Evolutionary conservation across 2,329 filamentous ascomycete genomes (phyloP), one percentile per base, ranked within the genome.

Genomic region (Fusarium denticulatum): DNA sequence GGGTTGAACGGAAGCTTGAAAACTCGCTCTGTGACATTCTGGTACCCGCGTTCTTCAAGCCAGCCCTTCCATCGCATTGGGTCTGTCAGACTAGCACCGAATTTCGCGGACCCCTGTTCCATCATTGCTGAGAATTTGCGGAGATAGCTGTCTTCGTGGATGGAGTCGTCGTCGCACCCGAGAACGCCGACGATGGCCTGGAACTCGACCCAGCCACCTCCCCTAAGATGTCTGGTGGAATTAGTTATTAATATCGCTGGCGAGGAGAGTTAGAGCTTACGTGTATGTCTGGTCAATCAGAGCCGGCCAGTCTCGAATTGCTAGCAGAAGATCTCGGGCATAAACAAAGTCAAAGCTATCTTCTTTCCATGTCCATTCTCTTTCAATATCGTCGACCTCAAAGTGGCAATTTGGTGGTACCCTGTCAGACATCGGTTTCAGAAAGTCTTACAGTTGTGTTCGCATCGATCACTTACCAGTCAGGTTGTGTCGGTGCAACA

Each of bases 31-130:
- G 79, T 78, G 0, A 90, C 83, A 65, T 88, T 82, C 45, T 81
- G 78, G 71, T 89, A 90, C 2, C 88, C 88, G 1, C 85, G 86
- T 6, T 85, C 84, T n/a, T 81, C 78, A 56, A 89, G 79, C 68
- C 83, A 82, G 20, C 60, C 60, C 47, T 76, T 79, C 74, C 77
- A 81, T 32, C 72, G 69, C 55, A 75, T 71, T 0, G 79, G 78
- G 6, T 76, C 77, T 26, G 70, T 77, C 24, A 81, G 69, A 6
- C 78, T 76, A 15, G 81, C 78, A 0, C 80, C 80, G 7, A 79
- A 71, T 15, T 79, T 78, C 7, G 53, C 60, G 8, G 77, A 79
- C 13, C 74, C 79, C 16, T 79, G 65, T 4, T 79, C 67, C 50
- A 82, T 77, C 43, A 81, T 76, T 60, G 45, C 60, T 1, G 77